Percentiles rank a stretch among this genome's conserved stretches.
Conservation (phyloP, 257 asterid species). For the Dorcoceras hygrometricum region DNA sequence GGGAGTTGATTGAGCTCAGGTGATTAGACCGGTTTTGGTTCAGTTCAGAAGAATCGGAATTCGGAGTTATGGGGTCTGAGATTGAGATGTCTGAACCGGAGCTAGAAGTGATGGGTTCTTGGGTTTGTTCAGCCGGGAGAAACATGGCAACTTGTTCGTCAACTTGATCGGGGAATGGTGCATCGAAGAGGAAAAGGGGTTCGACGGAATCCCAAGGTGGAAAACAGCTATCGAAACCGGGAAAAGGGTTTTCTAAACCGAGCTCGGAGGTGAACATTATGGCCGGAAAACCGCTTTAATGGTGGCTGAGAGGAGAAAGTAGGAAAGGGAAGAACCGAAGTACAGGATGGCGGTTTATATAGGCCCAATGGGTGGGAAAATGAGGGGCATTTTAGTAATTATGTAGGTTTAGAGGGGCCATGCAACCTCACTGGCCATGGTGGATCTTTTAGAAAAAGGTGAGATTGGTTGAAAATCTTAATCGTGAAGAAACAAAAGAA, state of each 20-base stretch:
- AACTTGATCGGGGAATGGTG: conserved; percentile 11
- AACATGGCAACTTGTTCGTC: conserved; percentile 19
- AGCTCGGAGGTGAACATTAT: conserved; percentile 39
- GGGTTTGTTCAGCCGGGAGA: conserved; percentile 8
- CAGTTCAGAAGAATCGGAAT: conserved; percentile 35
- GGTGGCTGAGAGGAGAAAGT: conserved; percentile 33
- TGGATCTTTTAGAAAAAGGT: conserved; percentile 25
- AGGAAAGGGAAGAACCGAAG: conserved; percentile 29
- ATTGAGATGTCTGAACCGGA: conserved; percentile 34
- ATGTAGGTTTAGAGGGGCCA: background rate
- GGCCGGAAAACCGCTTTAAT: conserved; percentile 24
- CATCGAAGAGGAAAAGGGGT: conserved; percentile 25
- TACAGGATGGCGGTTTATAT: conserved; percentile 40
- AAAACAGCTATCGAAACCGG: conserved; percentile 37
- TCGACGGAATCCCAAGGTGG: conserved; percentile 41
- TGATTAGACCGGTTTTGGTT: conserved; percentile 17
- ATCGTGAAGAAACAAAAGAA: conserved; percentile 41
- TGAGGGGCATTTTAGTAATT: conserved; percentile 31
- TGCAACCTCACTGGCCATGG: conserved; percentile 31
- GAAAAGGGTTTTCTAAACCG: conserved; percentile 23
- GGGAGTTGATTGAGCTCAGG: conserved; percentile 21
- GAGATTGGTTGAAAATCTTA: conserved; percentile 39
- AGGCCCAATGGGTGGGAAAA: conserved; percentile 22
- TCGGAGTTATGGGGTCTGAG: conserved; percentile 22
- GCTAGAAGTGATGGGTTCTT: conserved; percentile 36